Percentiles rank a stretch among this genome's conserved stretches.
Evolutionary conservation across 306 rosid species (phyloP).

Genomic region (Sechiopsis laciniata): DNA sequence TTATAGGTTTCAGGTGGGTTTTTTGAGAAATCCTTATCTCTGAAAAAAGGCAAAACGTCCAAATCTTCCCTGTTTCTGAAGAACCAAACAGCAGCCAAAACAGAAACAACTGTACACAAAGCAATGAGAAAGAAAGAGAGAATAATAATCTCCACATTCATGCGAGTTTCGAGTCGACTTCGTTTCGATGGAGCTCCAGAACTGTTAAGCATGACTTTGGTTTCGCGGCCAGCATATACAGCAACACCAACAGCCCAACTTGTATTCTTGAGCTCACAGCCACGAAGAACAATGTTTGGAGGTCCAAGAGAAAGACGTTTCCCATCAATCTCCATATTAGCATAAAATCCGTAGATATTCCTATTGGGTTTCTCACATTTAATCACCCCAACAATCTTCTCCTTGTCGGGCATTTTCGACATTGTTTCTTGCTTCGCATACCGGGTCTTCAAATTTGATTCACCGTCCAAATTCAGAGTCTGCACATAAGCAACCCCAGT

Average conservation of each 20-base stretch:
- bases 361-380: slow-evolving; percentile 92
- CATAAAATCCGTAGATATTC: slow-evolving; percentile 90
- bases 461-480: slow-evolving; percentile 87
- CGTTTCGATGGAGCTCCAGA: slow-evolving; percentile 97
- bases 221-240: slow-evolving; percentile 84
- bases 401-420: slow-evolving; percentile 51
- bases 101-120: slow-evolving; percentile 62
- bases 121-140: slow-evolving; percentile 67
- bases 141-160: slow-evolving; percentile 76
- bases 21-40: slow-evolving; percentile 43
- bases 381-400: slow-evolving; percentile 48
- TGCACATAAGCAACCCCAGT: slow-evolving; percentile 95
- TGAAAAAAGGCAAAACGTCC: slow-evolving; percentile 52
- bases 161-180: slow-evolving; percentile 81
- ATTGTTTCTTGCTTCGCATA: slow-evolving; percentile 92
- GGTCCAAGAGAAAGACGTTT: slow-evolving; percentile 82
- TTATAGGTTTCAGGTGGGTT: slow-evolving; percentile 34
- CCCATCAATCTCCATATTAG: slow-evolving; percentile 68
- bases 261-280: slow-evolving; percentile 88
- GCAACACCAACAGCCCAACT: slow-evolving; percentile 75
- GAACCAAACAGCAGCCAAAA: slow-evolving; percentile 80
- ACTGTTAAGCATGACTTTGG: slow-evolving; percentile 87
- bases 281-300: slow-evolving; percentile 77
- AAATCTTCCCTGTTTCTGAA: slow-evolving; percentile 43
- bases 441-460: slow-evolving; percentile 89